Percentiles rank a stretch among this genome's conserved stretches.
Conservation (phyloP, 805 yeast species). For the Teunomyces gatunensis region DNA sequence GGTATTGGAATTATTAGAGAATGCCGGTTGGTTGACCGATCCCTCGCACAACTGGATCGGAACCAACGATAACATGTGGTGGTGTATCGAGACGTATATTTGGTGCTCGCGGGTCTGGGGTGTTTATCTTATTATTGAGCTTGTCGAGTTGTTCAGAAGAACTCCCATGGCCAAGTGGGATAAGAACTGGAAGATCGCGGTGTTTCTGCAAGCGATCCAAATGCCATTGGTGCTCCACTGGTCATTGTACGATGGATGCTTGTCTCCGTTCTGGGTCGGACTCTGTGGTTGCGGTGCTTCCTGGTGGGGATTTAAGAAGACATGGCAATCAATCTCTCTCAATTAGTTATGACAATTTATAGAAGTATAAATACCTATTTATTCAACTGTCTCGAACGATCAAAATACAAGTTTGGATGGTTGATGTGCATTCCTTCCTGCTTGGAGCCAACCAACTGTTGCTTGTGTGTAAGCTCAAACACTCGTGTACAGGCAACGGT, state of each 20-base stretch:
- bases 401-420: slow-evolving; percentile 89
- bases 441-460: slow-evolving; percentile 33
- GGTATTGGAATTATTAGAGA: slow-evolving; percentile 39
- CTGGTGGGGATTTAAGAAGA: slow-evolving; percentile 38
- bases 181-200: slow-evolving; percentile 30
- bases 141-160: slow-evolving; percentile 40
- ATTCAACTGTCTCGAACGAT: slow-evolving; percentile 63
- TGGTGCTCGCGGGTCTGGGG: slow-evolving; percentile 49
- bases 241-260: slow-evolving; percentile 44
- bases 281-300: slow-evolving; percentile 45
- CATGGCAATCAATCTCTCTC: slow-evolving; percentile 36
- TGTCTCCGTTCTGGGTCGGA: slow-evolving; percentile 47
- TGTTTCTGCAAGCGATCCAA: slow-evolving; percentile 39
- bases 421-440: slow-evolving; percentile 61
- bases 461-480: slow-evolving; percentile 67
- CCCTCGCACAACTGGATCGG: slow-evolving; percentile 45
- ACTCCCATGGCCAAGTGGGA: slow-evolving; percentile 38
- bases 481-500: slow-evolving; percentile 89
- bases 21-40: slow-evolving; percentile 46
- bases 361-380: slow-evolving; percentile 9
- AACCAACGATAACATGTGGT: slow-evolving; percentile 36
- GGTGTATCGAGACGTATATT: slow-evolving; percentile 43
- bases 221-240: slow-evolving; percentile 44
- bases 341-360: slow-evolving; percentile 3
- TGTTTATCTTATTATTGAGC: slow-evolving; percentile 35